A percentile compares a stretch with the other conserved stretches of the same genome.
These are phyloP conservation scores for Camptophora hylomeconis DNA, from an alignment of 2,329 filamentous ascomycete genomes.

Conservation along the genomic window DNA sequence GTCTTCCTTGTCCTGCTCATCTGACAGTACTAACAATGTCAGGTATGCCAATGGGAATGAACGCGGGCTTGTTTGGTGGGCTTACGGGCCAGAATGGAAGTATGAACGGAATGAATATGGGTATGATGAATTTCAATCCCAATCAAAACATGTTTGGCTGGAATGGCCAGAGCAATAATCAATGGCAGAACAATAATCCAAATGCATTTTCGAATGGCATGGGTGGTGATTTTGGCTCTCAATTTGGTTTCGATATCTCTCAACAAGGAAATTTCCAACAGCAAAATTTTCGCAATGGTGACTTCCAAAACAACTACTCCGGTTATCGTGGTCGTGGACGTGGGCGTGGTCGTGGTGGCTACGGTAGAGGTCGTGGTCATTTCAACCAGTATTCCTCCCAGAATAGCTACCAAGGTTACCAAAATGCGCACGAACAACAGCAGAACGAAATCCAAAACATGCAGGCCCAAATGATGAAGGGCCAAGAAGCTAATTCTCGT, in stretches of 20 bases:
- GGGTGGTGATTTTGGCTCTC: conserved; percentile 70
- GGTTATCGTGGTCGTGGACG: conserved; percentile 62
- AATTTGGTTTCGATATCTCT: conserved; percentile 66
- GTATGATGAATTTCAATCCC: conserved; percentile 44
- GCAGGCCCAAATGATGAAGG: conserved; percentile 6
- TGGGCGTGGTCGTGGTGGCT: conserved; percentile 48
- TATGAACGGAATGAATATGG: conserved; percentile 72
- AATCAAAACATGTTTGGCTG: conserved; percentile 56
- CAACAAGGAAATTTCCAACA: too few species aligned
- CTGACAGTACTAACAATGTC: too few species aligned
- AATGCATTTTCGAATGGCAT: conserved; percentile 62
- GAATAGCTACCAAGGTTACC: too few species aligned
- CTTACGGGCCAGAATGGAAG: conserved; percentile 49
- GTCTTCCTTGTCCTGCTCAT: conserved; percentile 24
- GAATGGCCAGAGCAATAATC: conserved; percentile 58
- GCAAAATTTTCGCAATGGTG: conserved; percentile 44
- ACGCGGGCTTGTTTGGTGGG: conserved; percentile 35
- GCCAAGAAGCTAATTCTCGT: conserved; percentile 7
- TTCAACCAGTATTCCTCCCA: conserved; percentile 23
- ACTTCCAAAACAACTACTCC: conserved; percentile 51
- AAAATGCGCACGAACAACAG: conserved; percentile 20
- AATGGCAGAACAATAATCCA: conserved; percentile 84
- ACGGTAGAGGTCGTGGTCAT: conserved; percentile 25
- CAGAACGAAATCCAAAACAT: conserved; percentile 11
- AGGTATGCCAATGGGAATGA: conserved; percentile 65